phyloP scores from a whole-genome alignment of 2,329 filamentous ascomycete genomes.

The Scopulariopsis brevicaulis region DNA sequence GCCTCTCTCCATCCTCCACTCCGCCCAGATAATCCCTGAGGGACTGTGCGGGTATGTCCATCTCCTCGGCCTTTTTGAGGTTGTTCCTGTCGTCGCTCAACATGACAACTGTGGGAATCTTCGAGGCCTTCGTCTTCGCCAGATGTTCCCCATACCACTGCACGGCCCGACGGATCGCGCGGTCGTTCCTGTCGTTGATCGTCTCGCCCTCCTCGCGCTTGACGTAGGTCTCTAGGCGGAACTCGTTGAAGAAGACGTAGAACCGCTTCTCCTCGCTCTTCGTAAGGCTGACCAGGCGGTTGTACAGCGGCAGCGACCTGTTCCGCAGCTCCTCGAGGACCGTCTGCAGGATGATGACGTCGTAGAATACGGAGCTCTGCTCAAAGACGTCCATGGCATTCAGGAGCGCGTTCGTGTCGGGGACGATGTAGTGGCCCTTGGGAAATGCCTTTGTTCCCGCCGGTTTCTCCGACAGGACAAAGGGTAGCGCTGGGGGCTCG shows the following conservation, averaged over 20 bases:
- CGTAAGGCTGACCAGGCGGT: constrained; percentile 78
- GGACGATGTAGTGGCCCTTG: constrained; percentile 84
- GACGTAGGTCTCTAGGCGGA: constrained; percentile 84
- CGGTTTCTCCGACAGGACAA: constrained; percentile 66
- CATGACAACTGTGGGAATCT: constrained; percentile 73
- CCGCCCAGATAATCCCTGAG: constrained; percentile 70
- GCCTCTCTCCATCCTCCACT: constrained; percentile 70
- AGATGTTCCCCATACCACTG: constrained; percentile 88
- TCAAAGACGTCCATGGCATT: constrained; percentile 97
- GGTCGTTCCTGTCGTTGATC: constrained; percentile 94
- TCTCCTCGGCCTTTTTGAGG: constrained; percentile 66
- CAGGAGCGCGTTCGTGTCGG: constrained; percentile 91
- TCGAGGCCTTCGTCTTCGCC: constrained; percentile 45
- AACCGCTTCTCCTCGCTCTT: constrained; percentile 96
- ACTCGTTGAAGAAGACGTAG: constrained; percentile 99
- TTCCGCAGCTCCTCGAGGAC: constrained; percentile 95
- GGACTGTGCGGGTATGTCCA: constrained; percentile 59
- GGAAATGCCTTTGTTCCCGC: constrained; percentile 74
- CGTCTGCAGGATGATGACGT: constrained; percentile 93
- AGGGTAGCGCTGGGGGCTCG: not conserved
- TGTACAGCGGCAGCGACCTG: constrained; percentile 87
- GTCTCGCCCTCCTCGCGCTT: constrained; percentile 63
- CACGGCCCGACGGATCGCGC: constrained; percentile 75
- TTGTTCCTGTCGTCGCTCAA: constrained; percentile 89
- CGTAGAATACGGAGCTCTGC: constrained; percentile 81